phyloP scores from a whole-genome alignment of 2,329 filamentous ascomycete species.

The Tolypocladium cylindrosporum region DNA sequence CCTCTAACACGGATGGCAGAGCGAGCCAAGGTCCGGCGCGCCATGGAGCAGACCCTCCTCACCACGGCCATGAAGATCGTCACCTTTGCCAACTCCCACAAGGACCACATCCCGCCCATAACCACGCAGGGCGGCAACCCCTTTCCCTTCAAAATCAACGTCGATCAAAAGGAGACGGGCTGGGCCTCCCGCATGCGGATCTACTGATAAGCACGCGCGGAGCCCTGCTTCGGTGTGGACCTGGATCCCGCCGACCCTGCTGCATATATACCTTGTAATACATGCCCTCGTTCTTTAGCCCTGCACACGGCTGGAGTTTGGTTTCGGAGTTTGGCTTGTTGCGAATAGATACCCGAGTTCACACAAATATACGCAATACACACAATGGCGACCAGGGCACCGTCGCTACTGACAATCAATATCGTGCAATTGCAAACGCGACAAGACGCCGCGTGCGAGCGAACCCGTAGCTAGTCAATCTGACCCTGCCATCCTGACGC shows the following conservation, averaged over 20 bases:
- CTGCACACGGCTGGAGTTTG: neutral
- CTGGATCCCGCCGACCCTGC: neutral
- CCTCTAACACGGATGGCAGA: constrained; percentile 39
- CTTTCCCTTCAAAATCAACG: constrained; percentile 86
- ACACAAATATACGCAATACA: neutral
- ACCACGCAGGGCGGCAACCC: constrained; percentile 90
- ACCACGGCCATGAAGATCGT: constrained; percentile 86
- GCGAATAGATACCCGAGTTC: constrained; percentile 1
- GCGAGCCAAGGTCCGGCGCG: constrained; percentile 75
- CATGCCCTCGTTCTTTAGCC: neutral
- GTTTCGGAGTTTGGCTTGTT: neutral
- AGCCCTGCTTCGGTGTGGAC: too few relatives aligned
- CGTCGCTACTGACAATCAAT: neutral
- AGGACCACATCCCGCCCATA: constrained; percentile 94
- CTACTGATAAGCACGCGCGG: constrained; percentile 33
- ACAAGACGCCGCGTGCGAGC: neutral
- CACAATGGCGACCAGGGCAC: neutral
- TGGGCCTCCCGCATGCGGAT: constrained; percentile 75
- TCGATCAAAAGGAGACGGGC: constrained; percentile 69
- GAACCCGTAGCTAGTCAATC: neutral
- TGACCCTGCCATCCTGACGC: neutral
- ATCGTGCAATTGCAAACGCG: neutral
- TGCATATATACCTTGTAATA: neutral
- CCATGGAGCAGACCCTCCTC: constrained; percentile 83
- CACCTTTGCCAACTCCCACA: constrained; percentile 75